phyloP scores from a whole-genome alignment of 768 basidiomycete genomes.

The Lyophyllum shimeji region DNA sequence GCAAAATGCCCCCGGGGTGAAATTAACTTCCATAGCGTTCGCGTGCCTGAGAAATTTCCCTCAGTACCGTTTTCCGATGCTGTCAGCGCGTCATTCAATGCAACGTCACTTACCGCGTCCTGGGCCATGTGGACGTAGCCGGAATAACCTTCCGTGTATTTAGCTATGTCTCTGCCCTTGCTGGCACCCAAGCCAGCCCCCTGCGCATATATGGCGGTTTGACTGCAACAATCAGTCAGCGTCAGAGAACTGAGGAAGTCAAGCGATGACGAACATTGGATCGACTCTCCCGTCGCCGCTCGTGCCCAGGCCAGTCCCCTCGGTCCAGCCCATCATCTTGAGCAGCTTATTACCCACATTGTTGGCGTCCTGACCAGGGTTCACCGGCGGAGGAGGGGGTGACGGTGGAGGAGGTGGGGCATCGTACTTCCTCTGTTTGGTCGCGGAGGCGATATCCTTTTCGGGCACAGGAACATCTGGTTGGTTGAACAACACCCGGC shows the following conservation, averaged over 20 bases:
- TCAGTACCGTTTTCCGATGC: conserved; percentile 13
- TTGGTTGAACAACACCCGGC: conserved; percentile 88
- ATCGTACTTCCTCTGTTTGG: conserved; percentile 43
- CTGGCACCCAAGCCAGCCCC: conserved; percentile 92
- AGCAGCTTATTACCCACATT: conserved; percentile 93
- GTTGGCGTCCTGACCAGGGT: conserved; percentile 75
- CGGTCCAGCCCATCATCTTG: conserved; percentile 98
- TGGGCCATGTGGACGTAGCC: conserved; percentile 75
- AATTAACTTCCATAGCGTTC: conserved; percentile 36
- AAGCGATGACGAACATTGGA: conserved; percentile 62
- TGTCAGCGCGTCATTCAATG: conserved; percentile 7
- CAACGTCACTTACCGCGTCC: conserved; percentile 53
- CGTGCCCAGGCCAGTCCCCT: conserved; percentile 83
- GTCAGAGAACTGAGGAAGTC: not conserved
- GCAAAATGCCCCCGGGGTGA: not conserved
- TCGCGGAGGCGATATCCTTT: conserved; percentile 27
- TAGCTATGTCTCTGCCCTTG: conserved; percentile 81
- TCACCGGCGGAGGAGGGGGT: conserved; percentile 61
- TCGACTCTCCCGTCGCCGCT: conserved; percentile 84
- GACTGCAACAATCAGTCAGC: conserved; percentile 36
- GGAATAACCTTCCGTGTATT: conserved; percentile 65
- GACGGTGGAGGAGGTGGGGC: conserved; percentile 65
- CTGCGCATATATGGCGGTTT: conserved; percentile 83
- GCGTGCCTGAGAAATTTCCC: conserved; percentile 31
- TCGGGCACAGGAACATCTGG: conserved; percentile 78